Evolutionary conservation across 2,329 filamentous ascomycete genomes (phyloP), one percentile per base, ranked within the genome.

Genomic region (Penicillium paneum): DNA sequence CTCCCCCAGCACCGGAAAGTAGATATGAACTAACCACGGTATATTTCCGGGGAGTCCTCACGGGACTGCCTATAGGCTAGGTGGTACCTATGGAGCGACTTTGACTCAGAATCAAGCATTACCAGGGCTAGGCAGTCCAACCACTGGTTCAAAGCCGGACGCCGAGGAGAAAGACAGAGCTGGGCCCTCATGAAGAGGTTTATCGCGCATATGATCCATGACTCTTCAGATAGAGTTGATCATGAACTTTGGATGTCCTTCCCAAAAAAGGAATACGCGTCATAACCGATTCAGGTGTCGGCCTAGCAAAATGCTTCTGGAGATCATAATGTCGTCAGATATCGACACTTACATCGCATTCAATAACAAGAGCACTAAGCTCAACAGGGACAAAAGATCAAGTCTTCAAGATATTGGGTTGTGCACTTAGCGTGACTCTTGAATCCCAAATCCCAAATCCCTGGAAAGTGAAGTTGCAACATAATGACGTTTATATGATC

Each of bases 251-350:
- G 39, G 48, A 36, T 19, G 10, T 29, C 15, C 24, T 3, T 36
- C 40, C 29, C 3, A 44, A 35, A 45, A n/a, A 21, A 29, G 24
- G 1, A 44, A 29, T 35, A 35, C 21, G 12, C n/a, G 12, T 50
- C 31, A 28, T 45, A 15, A 15, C 39, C 48, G 7, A 21, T 50
- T 44, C 31, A 36, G 31, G 31, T 29, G 31, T 50, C 39, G 39
- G 48, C 13, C 39, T 29, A 11, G 21, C 28, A 10, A 36, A 36
- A 50, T 45, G 29, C 5, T n/a, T n/a, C n/a, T n/a, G n/a, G n/a
- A n/a, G 48, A 45, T 50, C 48, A 50, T 39, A 44, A 50, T 50
- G 39, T 35, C 39, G 39, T 50, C 39, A 50, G 39, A 2, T 11
- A 15, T 50, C 39, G 29, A 31, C 31, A 50, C 19, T 35, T 34